Evolutionary conservation across 2,329 filamentous ascomycete genomes (phyloP).

Genomic region (Emmonsiellopsis sp.): DNA sequence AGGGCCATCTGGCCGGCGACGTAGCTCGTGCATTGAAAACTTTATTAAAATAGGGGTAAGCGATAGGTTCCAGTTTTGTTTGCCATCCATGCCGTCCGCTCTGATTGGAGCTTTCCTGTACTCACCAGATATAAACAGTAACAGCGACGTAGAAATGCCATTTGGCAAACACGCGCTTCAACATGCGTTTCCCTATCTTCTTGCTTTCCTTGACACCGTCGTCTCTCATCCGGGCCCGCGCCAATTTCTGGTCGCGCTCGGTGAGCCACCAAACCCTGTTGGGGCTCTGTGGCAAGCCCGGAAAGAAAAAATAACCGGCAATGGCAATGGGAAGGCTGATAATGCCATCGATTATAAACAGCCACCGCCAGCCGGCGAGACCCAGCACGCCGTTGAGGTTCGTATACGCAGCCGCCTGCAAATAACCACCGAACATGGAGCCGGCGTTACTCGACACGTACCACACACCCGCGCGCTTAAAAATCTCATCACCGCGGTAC

Average conservation of each 20-base stretch:
- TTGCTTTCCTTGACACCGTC: background rate
- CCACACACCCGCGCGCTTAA: slow-evolving; percentile 60
- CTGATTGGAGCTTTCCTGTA: background rate
- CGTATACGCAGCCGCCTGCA: slow-evolving; percentile 47
- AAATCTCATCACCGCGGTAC: slow-evolving; percentile 62
- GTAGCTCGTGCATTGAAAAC: slow-evolving; percentile 2
- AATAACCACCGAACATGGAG: slow-evolving; percentile 49
- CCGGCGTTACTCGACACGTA: slow-evolving; percentile 57
- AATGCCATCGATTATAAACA: slow-evolving; percentile 51
- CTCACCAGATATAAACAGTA: slow-evolving; percentile 18
- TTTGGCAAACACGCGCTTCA: slow-evolving; percentile 20
- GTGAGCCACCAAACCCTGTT: slow-evolving; percentile 33
- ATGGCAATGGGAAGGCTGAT: slow-evolving; percentile 49
- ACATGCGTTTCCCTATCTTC: slow-evolving; percentile 14
- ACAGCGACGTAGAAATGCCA: slow-evolving; percentile 25
- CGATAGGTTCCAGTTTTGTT: background rate
- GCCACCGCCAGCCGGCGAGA: slow-evolving; percentile 45
- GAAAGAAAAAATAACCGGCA: slow-evolving; percentile 43
- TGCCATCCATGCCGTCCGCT: background rate
- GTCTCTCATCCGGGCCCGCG: slow-evolving; percentile 25
- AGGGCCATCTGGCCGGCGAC: slow-evolving; percentile 22
- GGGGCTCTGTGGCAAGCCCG: slow-evolving; percentile 30
- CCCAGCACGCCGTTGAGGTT: slow-evolving; percentile 43
- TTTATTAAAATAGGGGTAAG: background rate
- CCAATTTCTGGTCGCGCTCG: slow-evolving; percentile 26